A percentile compares a stretch with the other conserved stretches of the same genome.
Conservation (phyloP, 257 asterid genomes). For the Przewalskia tangutica region DNA sequence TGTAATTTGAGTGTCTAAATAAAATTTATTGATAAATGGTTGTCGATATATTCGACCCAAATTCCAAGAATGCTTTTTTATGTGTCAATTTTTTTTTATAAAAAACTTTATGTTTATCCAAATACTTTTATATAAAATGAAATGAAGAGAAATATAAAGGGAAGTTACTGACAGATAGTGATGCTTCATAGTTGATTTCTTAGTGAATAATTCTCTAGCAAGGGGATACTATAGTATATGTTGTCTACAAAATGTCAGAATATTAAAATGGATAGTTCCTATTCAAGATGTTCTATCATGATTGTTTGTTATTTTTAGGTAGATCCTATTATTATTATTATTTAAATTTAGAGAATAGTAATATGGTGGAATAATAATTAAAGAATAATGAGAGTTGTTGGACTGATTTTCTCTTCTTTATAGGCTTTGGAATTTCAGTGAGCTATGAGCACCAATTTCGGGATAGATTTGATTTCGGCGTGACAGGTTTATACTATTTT, state of each 20-base stretch:
- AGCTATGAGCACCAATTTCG: conserved; percentile 26
- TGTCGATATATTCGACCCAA: too few relatives aligned
- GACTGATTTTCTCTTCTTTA: background rate
- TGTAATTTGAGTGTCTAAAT: too few relatives aligned
- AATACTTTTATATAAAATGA: too few relatives aligned
- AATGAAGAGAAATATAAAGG: too few relatives aligned
- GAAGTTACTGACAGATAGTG: background rate
- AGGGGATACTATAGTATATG: background rate
- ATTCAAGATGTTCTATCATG: conserved; percentile 24
- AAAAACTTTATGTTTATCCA: too few relatives aligned
- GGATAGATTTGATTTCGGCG: conserved; percentile 36
- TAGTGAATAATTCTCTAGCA: background rate
- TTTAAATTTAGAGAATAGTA: background rate
- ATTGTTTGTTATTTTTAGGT: conserved; percentile 28
- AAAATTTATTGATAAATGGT: too few relatives aligned
- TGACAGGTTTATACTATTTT: conserved; percentile 9
- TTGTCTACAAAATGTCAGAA: background rate
- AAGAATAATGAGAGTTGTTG: conserved; percentile 15
- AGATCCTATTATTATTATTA: conserved; percentile 20
- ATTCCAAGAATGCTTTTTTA: too few relatives aligned
- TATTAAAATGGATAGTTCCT: background rate
- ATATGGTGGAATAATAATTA: conserved; percentile 13
- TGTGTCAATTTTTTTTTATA: too few relatives aligned
- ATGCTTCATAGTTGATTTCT: background rate
- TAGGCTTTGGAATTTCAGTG: background rate